phyloP scores from a whole-genome alignment of 202 grass and related monocot genomes.

The Hordeum pubiflorum region DNA sequence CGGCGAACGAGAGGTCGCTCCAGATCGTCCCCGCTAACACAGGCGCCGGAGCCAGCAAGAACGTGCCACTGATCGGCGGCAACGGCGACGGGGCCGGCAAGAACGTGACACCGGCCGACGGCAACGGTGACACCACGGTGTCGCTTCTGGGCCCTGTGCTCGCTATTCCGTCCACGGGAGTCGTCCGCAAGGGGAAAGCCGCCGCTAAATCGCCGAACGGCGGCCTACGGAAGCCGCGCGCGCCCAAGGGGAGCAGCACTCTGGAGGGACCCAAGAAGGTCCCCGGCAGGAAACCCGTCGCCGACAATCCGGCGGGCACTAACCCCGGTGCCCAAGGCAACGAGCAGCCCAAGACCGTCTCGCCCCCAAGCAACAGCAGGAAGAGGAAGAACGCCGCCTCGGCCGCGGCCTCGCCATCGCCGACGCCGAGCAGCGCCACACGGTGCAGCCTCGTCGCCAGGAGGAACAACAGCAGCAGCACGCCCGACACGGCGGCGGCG shows the following conservation, averaged over 20 bases:
- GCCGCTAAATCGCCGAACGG: not conserved
- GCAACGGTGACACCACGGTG: not conserved
- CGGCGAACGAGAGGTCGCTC: not conserved
- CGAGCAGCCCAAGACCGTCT: not conserved
- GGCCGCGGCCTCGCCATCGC: not conserved
- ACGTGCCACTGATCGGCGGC: not conserved
- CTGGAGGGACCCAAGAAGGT: not conserved
- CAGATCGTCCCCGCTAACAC: not conserved
- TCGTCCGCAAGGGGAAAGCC: not conserved
- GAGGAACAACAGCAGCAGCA: not conserved
- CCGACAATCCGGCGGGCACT: not conserved
- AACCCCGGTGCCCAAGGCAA: not conserved
- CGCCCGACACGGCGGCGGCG: not conserved
- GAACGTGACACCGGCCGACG: not conserved
- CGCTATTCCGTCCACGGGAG: conserved; percentile 24
- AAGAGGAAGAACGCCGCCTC: conserved; percentile 20
- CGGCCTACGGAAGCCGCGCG: conserved; percentile 12
- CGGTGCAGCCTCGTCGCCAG: not conserved
- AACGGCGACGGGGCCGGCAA: not conserved
- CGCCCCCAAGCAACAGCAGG: conserved; percentile 2
- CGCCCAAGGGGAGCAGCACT: conserved; percentile 4
- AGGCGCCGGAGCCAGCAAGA: not conserved
- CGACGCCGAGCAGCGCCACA: not conserved
- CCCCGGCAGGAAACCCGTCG: not conserved
- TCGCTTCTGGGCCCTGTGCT: conserved; percentile 28